Evolutionary conservation across 139 green algal genomes (phyloP), one percentile per base, ranked within the genome.

Genomic region (Tetratostichococcus sp.): DNA sequence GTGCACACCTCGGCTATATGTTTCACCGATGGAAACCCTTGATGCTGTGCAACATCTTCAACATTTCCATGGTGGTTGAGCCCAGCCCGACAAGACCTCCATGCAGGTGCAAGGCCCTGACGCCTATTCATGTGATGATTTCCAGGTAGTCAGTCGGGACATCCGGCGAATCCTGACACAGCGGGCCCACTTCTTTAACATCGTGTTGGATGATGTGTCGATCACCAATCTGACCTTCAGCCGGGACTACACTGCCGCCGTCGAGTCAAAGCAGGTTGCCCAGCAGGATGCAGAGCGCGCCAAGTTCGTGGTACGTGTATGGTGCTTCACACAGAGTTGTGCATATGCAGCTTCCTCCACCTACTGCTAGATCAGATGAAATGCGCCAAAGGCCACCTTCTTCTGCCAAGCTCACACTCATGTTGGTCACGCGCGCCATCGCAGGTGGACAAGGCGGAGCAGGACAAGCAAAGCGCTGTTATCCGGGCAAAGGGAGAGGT

Each of bases 231-330:
- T 99, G 26, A 98, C 91, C 28, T 99, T 99, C 88, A 89, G 83
- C 74, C 86, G 92, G 39, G 92, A 98, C 86, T 99, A 99, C 85
- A 98, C 95, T 4, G 79, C 84, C 6, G 96, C 96, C 14, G 91
- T 99, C 28, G 96, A 99, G 84, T 90, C 94, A n/a, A 99, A 99
- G 91, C 92, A 97, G 79, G 92, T 99, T 34, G 93, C 95, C 65
- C 94, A 98, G 84, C 96, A 99, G 85, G 96, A 99, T 58, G 95
- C 96, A 14, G 96, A 99, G 89, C 84, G 94, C 0, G 94, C 95
- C 50, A 97, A 97, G 87, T 99, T 97, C 81, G 91, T 98, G 67
- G 94, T 94, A 70, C 83, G 80, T 35, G 4, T 35, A 14, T 16
- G 62, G 14, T 50, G 39, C 39, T 14, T 50, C n/a, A n/a, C n/a